These are phyloP conservation scores for Solanum boliviense DNA, from an alignment of 257 asterid species.

Conservation along the genomic window DNA sequence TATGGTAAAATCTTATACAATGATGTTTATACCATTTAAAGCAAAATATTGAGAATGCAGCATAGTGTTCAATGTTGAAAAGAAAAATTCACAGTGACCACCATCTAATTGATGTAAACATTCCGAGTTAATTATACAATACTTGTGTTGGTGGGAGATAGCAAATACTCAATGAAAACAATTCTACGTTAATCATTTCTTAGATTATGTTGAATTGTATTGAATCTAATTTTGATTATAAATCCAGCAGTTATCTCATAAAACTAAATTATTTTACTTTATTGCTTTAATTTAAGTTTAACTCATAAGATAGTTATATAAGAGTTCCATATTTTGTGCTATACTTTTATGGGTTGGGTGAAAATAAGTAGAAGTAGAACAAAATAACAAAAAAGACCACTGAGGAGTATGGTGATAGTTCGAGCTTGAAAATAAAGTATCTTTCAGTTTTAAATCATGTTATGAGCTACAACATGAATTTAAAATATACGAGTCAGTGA, in stretches of 20 bases:
- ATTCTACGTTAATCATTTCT: not conserved
- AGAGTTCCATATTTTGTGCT: not conserved
- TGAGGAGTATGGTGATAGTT: not conserved
- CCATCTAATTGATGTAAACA: not conserved
- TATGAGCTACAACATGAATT: not conserved
- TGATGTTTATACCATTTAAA: not conserved
- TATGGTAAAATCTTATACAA: not conserved
- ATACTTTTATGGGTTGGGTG: constrained; percentile 18
- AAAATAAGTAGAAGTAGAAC: constrained; percentile 14
- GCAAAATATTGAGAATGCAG: not conserved
- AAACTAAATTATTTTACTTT: not conserved
- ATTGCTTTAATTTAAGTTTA: not conserved
- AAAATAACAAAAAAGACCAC: constrained; percentile 13
- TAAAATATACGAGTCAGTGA: not conserved
- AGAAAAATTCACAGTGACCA: not conserved
- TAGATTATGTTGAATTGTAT: not conserved
- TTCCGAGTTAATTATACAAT: not conserved
- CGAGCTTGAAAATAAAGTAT: not conserved
- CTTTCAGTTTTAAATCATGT: not conserved
- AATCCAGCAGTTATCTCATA: not conserved
- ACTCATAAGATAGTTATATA: not conserved
- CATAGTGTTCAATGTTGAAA: not conserved
- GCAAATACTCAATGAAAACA: not conserved
- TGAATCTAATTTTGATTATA: not conserved
- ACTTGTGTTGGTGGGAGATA: not conserved